Evolutionary conservation across 2,329 filamentous ascomycete species (phyloP).

Genomic region (Penicillium sp.): DNA sequence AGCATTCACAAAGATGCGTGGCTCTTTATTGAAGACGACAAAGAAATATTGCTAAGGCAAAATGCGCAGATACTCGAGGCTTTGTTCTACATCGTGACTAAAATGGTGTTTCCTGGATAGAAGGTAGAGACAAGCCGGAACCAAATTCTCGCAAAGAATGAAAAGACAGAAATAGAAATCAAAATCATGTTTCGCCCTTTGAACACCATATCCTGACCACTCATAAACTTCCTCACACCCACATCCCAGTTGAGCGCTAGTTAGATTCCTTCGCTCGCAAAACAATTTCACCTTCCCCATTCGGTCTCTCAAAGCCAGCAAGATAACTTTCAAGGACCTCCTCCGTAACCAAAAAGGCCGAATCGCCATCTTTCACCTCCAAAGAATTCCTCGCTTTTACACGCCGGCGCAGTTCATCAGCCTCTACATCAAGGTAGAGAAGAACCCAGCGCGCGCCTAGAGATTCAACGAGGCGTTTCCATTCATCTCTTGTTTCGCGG

Average conservation of each 20-base stretch:
- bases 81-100: too few species aligned
- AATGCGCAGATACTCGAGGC: too few species aligned
- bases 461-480: constrained; percentile 14
- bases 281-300: constrained; percentile 12
- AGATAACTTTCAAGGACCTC: constrained; percentile 14
- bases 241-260: not conserved
- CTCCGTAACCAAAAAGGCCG: constrained; percentile 16
- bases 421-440: constrained; percentile 15
- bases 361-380: constrained; percentile 15
- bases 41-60: too few species aligned
- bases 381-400: constrained; percentile 16
- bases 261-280: not conserved
- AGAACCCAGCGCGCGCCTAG: constrained; percentile 12
- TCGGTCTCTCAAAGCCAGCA: constrained; percentile 18
- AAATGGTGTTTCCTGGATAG: too few species aligned
- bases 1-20: too few species aligned
- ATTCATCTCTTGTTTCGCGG: constrained; percentile 10
- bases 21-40: too few species aligned
- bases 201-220: too few species aligned
- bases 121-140: too few species aligned
- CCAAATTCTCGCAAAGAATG: too few species aligned
- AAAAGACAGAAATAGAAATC: too few species aligned
- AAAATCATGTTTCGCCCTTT: too few species aligned
- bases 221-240: not conserved
- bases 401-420: constrained; percentile 16